Percentiles rank a stretch among this genome's conserved stretches.
These are phyloP conservation scores for Termitomyces eurrhizus DNA, from an alignment of 768 basidiomycete genomes.

Conservation along the genomic window DNA sequence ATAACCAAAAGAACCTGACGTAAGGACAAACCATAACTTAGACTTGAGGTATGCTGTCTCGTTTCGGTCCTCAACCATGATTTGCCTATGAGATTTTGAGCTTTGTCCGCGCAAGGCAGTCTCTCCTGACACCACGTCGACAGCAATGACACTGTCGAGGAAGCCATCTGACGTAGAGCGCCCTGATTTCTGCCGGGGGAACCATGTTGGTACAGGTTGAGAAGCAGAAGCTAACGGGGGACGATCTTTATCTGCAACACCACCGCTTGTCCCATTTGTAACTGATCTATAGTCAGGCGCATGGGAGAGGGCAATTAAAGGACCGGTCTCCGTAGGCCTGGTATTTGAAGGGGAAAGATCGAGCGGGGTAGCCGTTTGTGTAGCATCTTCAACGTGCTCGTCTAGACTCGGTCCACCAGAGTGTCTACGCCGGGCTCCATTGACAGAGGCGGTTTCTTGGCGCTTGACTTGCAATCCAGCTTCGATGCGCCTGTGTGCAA, in stretches of 20 bases:
- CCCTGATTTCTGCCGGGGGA: conserved; percentile 18
- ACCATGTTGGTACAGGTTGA: conserved; percentile 31
- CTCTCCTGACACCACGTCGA: conserved; percentile 40
- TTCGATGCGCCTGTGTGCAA: conserved; percentile 76
- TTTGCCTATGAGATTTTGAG: conserved; percentile 11
- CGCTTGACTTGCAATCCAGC: conserved; percentile 22
- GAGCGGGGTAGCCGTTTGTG: not conserved
- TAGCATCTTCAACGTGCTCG: conserved; percentile 24
- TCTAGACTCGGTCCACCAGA: conserved; percentile 18
- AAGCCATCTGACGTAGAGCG: conserved; percentile 1
- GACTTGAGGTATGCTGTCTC: conserved; percentile 82
- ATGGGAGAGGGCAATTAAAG: conserved; percentile 14
- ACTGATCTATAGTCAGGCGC: conserved; percentile 14
- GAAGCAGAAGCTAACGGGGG: conserved; percentile 22
- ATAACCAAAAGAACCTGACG: not conserved
- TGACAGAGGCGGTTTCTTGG: not conserved
- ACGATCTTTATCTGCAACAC: not conserved
- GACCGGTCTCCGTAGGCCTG: conserved; percentile 7
- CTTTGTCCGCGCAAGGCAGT: conserved; percentile 22
- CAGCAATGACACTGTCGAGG: conserved; percentile 26
- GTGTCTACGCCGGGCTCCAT: conserved; percentile 2
- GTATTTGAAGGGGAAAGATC: not conserved
- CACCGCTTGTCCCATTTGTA: not conserved
- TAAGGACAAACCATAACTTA: conserved; percentile 64
- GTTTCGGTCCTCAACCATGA: conserved; percentile 34